Percentiles rank a stretch among this genome's conserved stretches.
phyloP scores from a whole-genome alignment of 805 yeast genomes.

The Kodamaea neixiangensis region DNA sequence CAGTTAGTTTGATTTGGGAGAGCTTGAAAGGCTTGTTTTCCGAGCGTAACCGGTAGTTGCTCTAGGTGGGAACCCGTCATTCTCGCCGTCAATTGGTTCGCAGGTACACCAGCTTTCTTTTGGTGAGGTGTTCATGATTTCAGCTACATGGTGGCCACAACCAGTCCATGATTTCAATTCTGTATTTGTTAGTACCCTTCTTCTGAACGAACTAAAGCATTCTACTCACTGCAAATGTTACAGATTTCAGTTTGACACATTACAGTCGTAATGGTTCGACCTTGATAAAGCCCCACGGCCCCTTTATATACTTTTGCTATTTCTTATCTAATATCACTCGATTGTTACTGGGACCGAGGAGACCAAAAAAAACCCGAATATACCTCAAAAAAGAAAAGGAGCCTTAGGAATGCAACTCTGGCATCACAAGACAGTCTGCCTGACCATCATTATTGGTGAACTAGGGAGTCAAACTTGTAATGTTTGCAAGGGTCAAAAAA shows the following conservation, averaged over 20 bases:
- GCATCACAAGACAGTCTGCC: not conserved
- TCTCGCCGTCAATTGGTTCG: constrained; percentile 42
- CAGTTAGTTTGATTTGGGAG: not conserved
- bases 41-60: constrained; percentile 63
- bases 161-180: constrained; percentile 65
- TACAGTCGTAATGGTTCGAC: not conserved
- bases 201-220: not conserved
- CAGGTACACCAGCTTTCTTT: constrained; percentile 57
- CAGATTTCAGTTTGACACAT: constrained; percentile 43
- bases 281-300: too few relatives aligned
- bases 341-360: constrained; percentile 1
- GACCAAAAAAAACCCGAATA: constrained; percentile 5
- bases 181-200: constrained; percentile 11
- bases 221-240: constrained; percentile 33
- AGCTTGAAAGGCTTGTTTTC: constrained; percentile 10
- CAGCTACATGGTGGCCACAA: constrained; percentile 56
- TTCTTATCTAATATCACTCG: not conserved
- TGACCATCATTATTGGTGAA: not conserved
- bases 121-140: constrained; percentile 55
- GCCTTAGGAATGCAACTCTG: not conserved
- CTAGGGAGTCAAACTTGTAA: not conserved
- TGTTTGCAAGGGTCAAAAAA: not conserved
- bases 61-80: constrained; percentile 51
- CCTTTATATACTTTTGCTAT: constrained; percentile 8
- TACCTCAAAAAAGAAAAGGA: not conserved